Conservation (phyloP, 1,284 basidiomycete genomes). For the Rhodofomes roseus region DNA sequence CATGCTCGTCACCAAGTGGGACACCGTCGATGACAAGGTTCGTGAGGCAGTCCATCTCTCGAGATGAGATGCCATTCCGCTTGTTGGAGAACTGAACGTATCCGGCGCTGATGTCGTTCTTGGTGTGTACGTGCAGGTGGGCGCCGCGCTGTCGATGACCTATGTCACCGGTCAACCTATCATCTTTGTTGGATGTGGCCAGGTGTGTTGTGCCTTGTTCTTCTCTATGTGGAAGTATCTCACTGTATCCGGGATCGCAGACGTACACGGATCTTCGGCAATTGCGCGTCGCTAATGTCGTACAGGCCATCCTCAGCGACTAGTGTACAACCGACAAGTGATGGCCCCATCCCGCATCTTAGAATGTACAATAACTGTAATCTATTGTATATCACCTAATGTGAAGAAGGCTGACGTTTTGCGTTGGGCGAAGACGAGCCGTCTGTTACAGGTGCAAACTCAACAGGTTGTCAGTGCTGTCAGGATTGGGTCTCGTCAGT, state of each 20-base stretch:
- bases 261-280: constrained; percentile 94
- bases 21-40: constrained; percentile 93
- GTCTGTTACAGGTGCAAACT: neutral
- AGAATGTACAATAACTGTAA: neutral
- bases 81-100: constrained; percentile 11
- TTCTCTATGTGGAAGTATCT: neutral
- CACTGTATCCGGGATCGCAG: constrained; percentile 35
- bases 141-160: constrained; percentile 95
- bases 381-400: neutral
- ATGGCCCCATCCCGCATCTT: neutral
- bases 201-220: constrained; percentile 52
- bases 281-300: constrained; percentile 87
- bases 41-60: constrained; percentile 9
- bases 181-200: constrained; percentile 93
- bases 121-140: constrained; percentile 55
- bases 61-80: neutral
- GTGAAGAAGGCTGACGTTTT: neutral
- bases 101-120: neutral
- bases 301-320: constrained; percentile 83
- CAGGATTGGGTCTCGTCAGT: neutral
- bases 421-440: neutral
- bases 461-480: neutral
- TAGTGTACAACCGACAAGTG: constrained; percentile 23
- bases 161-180: constrained; percentile 97
- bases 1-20: constrained; percentile 96